A percentile compares a stretch with the other conserved stretches of the same genome.
Evolutionary conservation across 2,329 filamentous ascomycete species (phyloP).

Genomic region (Colletotrichum simmondsii): DNA sequence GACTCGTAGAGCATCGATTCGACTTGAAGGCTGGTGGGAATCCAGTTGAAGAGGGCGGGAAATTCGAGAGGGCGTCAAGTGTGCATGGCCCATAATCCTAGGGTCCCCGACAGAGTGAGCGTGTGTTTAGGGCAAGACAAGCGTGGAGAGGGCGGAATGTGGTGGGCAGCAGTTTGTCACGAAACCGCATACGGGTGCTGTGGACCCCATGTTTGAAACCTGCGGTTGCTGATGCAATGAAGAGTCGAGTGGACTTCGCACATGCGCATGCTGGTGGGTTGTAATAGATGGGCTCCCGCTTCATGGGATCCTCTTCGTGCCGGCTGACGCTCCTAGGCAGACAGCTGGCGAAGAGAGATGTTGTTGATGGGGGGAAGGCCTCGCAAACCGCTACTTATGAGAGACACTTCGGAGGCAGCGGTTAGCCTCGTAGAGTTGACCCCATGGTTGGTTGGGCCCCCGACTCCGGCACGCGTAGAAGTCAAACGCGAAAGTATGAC

Average conservation of each 20-base stretch:
- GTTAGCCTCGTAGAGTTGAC: conserved; percentile 27
- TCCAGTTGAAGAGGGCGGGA: conserved; percentile 2
- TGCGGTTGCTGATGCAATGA: conserved; percentile 32
- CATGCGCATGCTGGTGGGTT: conserved; percentile 3
- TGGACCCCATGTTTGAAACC: conserved; percentile 33
- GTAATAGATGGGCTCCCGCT: neutral
- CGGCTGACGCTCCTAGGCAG: conserved; percentile 18
- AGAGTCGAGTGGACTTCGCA: conserved; percentile 20
- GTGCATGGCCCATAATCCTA: conserved; percentile 32
- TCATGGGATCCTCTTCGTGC: conserved; percentile 23
- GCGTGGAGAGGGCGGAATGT: conserved; percentile 39
- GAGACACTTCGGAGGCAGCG: conserved; percentile 22
- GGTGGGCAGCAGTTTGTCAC: conserved; percentile 43
- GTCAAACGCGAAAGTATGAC: conserved; percentile 34
- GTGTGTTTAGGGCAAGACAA: conserved; percentile 35
- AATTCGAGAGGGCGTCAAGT: conserved; percentile 19
- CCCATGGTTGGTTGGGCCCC: conserved; percentile 25
- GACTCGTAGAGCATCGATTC: conserved; percentile 10
- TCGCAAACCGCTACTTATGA: conserved; percentile 12
- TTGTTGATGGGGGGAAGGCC: neutral
- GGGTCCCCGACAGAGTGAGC: conserved; percentile 8
- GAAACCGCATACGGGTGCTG: conserved; percentile 42
- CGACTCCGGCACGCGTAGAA: conserved; percentile 25
- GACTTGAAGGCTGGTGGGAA: conserved; percentile 21
- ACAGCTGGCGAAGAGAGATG: conserved; percentile 2